Conservation (phyloP, 2,329 filamentous ascomycete species). For the Boeremia lycopersici region DNA sequence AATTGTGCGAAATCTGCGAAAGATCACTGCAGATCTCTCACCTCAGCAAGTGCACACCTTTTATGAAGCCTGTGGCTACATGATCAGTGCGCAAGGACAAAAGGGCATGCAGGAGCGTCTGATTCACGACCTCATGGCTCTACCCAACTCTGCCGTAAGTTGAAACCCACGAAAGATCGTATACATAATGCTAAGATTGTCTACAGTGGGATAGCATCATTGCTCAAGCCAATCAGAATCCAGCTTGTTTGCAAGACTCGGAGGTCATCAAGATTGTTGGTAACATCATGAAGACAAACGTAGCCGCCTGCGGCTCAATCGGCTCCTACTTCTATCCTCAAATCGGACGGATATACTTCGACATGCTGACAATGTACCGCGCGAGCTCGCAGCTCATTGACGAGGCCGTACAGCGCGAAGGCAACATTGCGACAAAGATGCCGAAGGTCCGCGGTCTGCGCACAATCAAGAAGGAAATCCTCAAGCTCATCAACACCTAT, state of each 20-base stretch:
- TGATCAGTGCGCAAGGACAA: conserved; percentile 97
- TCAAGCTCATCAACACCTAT: conserved; percentile 97
- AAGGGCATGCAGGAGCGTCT: conserved; percentile 91
- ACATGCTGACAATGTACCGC: conserved; percentile 99
- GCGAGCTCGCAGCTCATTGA: conserved; percentile 97
- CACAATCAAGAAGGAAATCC: conserved; percentile 98
- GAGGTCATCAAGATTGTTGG: conserved; percentile 98
- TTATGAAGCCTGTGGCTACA: conserved; percentile 98
- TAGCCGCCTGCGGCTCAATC: conserved; percentile 96
- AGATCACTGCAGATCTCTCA: conserved; percentile 92
- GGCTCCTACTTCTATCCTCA: conserved; percentile 98
- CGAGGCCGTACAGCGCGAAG: conserved; percentile 86
- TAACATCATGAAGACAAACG: conserved; percentile 99
- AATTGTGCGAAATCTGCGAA: conserved; percentile 92
- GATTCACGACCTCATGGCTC: conserved; percentile 87
- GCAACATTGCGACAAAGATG: conserved; percentile 94
- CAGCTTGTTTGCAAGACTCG: conserved; percentile 83
- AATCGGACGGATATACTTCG: conserved; percentile 94
- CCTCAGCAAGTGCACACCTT: conserved; percentile 99
- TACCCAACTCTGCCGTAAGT: conserved; percentile 78
- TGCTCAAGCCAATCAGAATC: conserved; percentile 80
- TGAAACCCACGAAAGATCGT: too few relatives aligned
- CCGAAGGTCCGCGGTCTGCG: conserved; percentile 92
- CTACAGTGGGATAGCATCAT: conserved; percentile 88
- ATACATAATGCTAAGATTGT: conserved; percentile 19